These are phyloP conservation scores for Hirsutella minnesotensis DNA, from an alignment of 2,329 filamentous ascomycete species.

Conservation along the genomic window DNA sequence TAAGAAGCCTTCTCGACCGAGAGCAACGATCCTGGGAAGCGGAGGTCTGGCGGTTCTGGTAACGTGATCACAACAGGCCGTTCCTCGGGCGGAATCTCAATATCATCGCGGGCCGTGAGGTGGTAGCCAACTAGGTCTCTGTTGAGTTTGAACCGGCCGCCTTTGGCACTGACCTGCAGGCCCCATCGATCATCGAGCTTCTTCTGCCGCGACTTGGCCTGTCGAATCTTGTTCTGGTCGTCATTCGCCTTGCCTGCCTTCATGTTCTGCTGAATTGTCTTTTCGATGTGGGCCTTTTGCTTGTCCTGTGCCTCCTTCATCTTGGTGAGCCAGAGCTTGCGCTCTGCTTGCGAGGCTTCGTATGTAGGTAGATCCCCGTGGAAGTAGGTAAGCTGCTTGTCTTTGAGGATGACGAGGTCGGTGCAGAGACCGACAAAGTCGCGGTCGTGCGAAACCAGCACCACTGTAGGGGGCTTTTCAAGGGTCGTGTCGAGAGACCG, in stretches of 20 bases:
- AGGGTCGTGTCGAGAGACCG: constrained; percentile 36
- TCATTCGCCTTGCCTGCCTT: constrained; percentile 65
- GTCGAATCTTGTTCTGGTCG: constrained; percentile 76
- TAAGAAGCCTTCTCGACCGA: constrained; percentile 60
- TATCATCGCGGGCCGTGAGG: constrained; percentile 46
- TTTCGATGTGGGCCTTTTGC: constrained; percentile 70
- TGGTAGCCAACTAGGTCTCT: constrained; percentile 57
- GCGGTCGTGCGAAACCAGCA: constrained; percentile 76
- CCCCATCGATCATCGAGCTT: constrained; percentile 76
- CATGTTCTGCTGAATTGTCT: constrained; percentile 63
- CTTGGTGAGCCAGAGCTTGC: constrained; percentile 53
- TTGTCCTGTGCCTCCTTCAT: constrained; percentile 77
- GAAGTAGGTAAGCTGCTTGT: constrained; percentile 62
- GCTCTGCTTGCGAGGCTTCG: constrained; percentile 55
- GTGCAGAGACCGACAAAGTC: constrained; percentile 69
- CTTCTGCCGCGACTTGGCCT: constrained; percentile 74
- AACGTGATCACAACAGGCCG: constrained; percentile 44
- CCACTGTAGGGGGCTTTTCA: constrained; percentile 49
- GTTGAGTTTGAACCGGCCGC: constrained; percentile 71
- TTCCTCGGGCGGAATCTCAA: constrained; percentile 57
- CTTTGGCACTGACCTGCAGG: constrained; percentile 58
- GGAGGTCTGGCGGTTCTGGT: constrained; percentile 54
- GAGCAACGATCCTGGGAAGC: constrained; percentile 64
- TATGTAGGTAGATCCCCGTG: constrained; percentile 63
- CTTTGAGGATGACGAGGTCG: constrained; percentile 64